Evolutionary conservation across 805 yeast genomes (phyloP), one percentile per base, ranked within the genome.

Genomic region (Yamadazyma takamatsuzukensis): DNA sequence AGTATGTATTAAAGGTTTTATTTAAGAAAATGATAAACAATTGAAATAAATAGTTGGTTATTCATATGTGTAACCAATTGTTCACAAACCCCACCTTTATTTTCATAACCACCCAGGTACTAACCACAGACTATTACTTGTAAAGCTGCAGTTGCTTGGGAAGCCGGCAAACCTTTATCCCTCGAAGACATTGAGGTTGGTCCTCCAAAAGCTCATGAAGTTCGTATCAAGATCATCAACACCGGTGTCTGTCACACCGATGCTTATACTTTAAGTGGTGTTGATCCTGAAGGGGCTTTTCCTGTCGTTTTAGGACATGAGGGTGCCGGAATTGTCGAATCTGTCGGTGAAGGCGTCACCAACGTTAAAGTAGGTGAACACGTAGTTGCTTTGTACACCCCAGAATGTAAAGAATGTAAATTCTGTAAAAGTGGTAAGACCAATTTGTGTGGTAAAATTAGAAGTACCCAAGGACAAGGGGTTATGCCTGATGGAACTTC

Each of bases 181-280:
- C 74, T 93, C 38, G 98, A 93, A 65, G 84, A 83, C 39, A 74
- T 93, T 46, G 87, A 83, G 55, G 99, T 93, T 27, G 81, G 75
- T 15, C 88, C 98, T 15, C 99, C 99, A 48, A 83, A 78, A 61
- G 95, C 96, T 29, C 97, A 93, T 57, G 99, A 93, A 67, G 97
- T 93, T 29, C 83, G 99, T 62, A 84, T 93, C 59, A 83, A 87
- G 64, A 66, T 93, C 37, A 71, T 70, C 32, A 74, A 83, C 68
- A 84, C 97, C 18, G 98, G 97, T 58, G 96, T 93, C 24, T 93
- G 99, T 63, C 98, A 93, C 70, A 93, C 99, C 21, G 99, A 93
- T 59, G 97, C 97, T 24, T 93, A 83, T 72, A 90, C 97, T 8
- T 72, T 93, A 46, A 81, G 95, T 30, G 99, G 98, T 39, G 74